phyloP scores from a whole-genome alignment of 2,329 filamentous ascomycete genomes.

The Pezicula rhizophila region DNA sequence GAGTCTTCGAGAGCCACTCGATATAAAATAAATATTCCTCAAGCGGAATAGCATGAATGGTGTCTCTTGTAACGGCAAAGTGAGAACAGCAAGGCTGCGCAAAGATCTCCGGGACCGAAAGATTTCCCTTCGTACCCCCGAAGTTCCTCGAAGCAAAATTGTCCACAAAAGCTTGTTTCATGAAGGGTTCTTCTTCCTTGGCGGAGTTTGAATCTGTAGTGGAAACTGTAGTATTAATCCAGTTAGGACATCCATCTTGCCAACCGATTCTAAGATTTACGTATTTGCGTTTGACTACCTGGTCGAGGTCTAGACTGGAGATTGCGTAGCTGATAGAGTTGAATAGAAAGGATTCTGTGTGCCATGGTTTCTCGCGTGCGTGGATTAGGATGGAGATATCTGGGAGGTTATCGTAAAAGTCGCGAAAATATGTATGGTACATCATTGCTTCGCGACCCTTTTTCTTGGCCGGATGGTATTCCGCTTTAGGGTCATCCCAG shows the following conservation, averaged over 20 bases:
- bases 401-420: slow-evolving; percentile 52
- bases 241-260: slow-evolving; percentile 47
- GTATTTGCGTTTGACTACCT: slow-evolving; percentile 42
- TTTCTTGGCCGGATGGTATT: slow-evolving; percentile 44
- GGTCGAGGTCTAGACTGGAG: slow-evolving; percentile 25
- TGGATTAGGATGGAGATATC: slow-evolving; percentile 57
- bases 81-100: slow-evolving; percentile 30
- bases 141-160: background rate
- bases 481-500: slow-evolving; percentile 40
- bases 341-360: slow-evolving; percentile 26
- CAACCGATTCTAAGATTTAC: slow-evolving; percentile 50
- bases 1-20: slow-evolving; percentile 27
- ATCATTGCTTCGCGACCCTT: slow-evolving; percentile 59
- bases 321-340: slow-evolving; percentile 29
- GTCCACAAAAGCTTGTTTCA: background rate
- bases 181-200: background rate
- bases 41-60: slow-evolving; percentile 23
- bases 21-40: slow-evolving; percentile 25
- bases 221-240: slow-evolving; percentile 34
- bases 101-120: slow-evolving; percentile 28
- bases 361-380: slow-evolving; percentile 41
- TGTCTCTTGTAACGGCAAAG: slow-evolving; percentile 28
- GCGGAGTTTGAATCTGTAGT: background rate
- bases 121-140: slow-evolving; percentile 17
- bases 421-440: slow-evolving; percentile 55